Percentiles rank a stretch among this genome's conserved stretches.
Evolutionary conservation across 2,329 filamentous ascomycete species (phyloP).

Genomic region (Colletotrichum magnum): DNA sequence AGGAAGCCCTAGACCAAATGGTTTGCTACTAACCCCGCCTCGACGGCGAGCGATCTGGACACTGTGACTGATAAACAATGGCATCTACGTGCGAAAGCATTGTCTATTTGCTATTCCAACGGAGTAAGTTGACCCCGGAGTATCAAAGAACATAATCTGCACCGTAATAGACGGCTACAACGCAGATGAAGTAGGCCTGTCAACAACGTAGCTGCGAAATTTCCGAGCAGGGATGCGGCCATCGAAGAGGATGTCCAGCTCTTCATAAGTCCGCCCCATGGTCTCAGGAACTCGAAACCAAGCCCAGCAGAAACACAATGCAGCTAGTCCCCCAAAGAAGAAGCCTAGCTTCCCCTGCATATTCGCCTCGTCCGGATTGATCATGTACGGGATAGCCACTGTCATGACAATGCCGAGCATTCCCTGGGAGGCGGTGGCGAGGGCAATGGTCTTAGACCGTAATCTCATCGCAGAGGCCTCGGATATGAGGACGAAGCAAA

Average conservation of each 20-base stretch:
- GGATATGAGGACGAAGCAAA: slow-evolving; percentile 66
- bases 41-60: no score
- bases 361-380: slow-evolving; percentile 49
- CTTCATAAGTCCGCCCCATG: slow-evolving; percentile 45
- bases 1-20: no score
- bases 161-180: neutral
- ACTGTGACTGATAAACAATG: no score
- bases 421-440: slow-evolving; percentile 59
- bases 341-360: slow-evolving; percentile 52
- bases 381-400: slow-evolving; percentile 48
- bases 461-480: slow-evolving; percentile 62
- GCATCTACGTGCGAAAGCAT: no score
- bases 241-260: slow-evolving; percentile 51
- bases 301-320: slow-evolving; percentile 44
- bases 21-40: no score
- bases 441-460: slow-evolving; percentile 60
- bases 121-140: no score
- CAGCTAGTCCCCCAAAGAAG: slow-evolving; percentile 43
- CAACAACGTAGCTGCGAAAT: slow-evolving; percentile 56
- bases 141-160: no score
- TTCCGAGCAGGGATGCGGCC: slow-evolving; percentile 47
- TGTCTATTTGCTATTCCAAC: no score
- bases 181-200: neutral
- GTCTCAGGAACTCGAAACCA: slow-evolving; percentile 46
- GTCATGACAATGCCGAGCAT: slow-evolving; percentile 53